Evolutionary conservation across 2,329 filamentous ascomycete genomes (phyloP), one percentile per base, ranked within the genome.

Genomic region (Karstenula rhodostoma): DNA sequence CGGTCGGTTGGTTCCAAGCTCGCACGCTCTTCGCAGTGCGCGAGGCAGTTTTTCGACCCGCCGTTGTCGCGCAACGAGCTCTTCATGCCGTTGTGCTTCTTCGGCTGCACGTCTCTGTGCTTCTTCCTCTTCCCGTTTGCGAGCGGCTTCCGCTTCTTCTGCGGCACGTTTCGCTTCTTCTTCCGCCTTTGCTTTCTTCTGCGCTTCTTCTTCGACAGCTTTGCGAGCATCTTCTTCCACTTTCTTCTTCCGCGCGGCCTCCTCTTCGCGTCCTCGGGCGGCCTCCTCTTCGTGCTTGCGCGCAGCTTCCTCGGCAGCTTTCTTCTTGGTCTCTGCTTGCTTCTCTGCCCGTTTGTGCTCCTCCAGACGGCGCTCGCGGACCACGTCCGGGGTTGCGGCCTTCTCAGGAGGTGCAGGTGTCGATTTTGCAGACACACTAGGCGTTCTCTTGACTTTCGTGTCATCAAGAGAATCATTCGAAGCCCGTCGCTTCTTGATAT

Each of bases 1-100:
- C 10, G 77, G 77, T 27, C 77, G 74, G 40, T 78, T 70, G 42
- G 61, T 69, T 8, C 77, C 76, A n/a, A 75, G 57, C 49, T 78
- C 72, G 53, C 75, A 78, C 17, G 77, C 77, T 51, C 73, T 67
- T 35, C 74, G 70, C 32, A 78, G 59, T n/a, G 76, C 76, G 56
- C 68, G 71, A 3, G 77, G 75, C 27, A 79, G 75, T 53, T 67
- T 76, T 12, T 74, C 69, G 43, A 78, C 64, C 17, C 77, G 75
- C 49, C 69, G 64, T 57, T 73, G 70, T 25, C 76, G 74, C 40
- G 74, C 76, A 13, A 63, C 67, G 46, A 73, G 60, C 59, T 73
- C 64, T 59, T 71, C 64, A 62, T 74, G 70, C 37, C 69, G 64
- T 61, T 65, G 65, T 7, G 67, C 67, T 57, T 75, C 73, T 33